Conservation (phyloP, 139 green algal genomes). For the Pycnococcus provasolii region DNA sequence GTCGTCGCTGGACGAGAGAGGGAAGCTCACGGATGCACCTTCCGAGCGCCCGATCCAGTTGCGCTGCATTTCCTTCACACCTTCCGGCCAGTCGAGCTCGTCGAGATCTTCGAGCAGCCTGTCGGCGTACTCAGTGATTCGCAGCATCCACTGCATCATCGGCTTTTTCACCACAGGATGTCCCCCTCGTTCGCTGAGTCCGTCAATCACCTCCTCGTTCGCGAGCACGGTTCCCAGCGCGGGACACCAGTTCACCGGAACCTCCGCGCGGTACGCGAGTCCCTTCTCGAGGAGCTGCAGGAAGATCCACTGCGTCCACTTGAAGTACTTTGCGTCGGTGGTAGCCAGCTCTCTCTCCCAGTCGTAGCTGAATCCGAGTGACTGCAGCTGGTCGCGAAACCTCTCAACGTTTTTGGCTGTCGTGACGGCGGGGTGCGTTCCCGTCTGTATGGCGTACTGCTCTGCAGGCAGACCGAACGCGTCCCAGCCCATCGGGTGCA, state of each 20-base stretch:
- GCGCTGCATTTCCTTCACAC: constrained; percentile 97
- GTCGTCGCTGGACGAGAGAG: background rate
- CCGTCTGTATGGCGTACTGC: constrained; percentile 93
- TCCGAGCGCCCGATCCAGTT: constrained; percentile 96
- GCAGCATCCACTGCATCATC: constrained; percentile 98
- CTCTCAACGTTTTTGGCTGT: constrained; percentile 78
- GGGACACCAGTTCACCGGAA: constrained; percentile 97
- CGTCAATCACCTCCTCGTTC: constrained; percentile 87
- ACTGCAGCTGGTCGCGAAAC: constrained; percentile 86
- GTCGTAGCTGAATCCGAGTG: constrained; percentile 91
- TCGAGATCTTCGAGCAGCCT: constrained; percentile 85
- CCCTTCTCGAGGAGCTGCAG: constrained; percentile 81
- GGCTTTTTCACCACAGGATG: constrained; percentile 87
- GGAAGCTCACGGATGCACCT: constrained; percentile 35
- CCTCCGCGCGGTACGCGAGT: constrained; percentile 91
- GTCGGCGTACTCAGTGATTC: constrained; percentile 91
- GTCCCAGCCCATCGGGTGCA: constrained; percentile 99
- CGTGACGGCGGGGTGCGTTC: constrained; percentile 79
- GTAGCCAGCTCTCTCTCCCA: constrained; percentile 78
- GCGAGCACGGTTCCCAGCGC: constrained; percentile 89
- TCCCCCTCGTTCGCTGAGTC: constrained; percentile 72
- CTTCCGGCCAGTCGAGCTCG: constrained; percentile 82
- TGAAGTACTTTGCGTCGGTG: constrained; percentile 74
- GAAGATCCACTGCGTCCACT: constrained; percentile 99
- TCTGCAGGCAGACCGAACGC: constrained; percentile 95